Evolutionary conservation across 2,329 filamentous ascomycete species (phyloP).

Genomic region (Aspergillus eucalypticola): DNA sequence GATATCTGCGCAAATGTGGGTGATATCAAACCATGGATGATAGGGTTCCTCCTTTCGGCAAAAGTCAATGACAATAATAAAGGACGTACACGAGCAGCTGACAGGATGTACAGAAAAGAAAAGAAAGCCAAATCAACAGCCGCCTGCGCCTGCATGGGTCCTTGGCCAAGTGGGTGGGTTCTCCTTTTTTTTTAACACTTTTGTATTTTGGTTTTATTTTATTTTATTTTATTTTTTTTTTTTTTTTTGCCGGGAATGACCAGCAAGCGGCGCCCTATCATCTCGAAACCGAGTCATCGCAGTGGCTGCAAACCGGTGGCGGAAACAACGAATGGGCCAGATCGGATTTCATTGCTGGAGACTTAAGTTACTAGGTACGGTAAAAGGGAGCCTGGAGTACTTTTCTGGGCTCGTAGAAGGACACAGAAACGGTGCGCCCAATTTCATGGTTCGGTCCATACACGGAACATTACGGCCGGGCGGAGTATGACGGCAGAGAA

Average conservation of each 20-base stretch:
- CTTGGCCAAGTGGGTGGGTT: constrained; percentile 12
- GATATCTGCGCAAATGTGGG: constrained; percentile 7
- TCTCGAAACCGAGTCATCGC: constrained; percentile 1
- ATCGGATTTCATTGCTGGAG: constrained; percentile 3
- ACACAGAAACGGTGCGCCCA: constrained; percentile 1
- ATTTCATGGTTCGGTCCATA: constrained; percentile 24
- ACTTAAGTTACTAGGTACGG: background rate
- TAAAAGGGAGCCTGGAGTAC: background rate
- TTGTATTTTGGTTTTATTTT: too few relatives aligned
- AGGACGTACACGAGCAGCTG: constrained; percentile 12
- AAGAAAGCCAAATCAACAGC: constrained; percentile 12
- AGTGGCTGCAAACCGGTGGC: constrained; percentile 1
- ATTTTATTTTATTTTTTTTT: background rate
- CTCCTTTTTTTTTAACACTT: background rate
- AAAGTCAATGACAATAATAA: constrained; percentile 9
- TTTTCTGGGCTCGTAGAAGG: constrained; percentile 5
- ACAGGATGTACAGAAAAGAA: background rate
- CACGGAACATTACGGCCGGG: constrained; percentile 19
- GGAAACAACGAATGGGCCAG: background rate
- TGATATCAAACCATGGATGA: constrained; percentile 11
- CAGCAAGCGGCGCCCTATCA: background rate
- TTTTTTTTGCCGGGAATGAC: background rate
- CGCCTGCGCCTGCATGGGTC: constrained; percentile 16
- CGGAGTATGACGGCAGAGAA: constrained; percentile 10
- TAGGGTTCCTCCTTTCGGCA: constrained; percentile 6